Base-by-base conservation (phyloP, 495 filamentous ascomycete genomes). In the Aspergillus olivimuriae region DNA sequence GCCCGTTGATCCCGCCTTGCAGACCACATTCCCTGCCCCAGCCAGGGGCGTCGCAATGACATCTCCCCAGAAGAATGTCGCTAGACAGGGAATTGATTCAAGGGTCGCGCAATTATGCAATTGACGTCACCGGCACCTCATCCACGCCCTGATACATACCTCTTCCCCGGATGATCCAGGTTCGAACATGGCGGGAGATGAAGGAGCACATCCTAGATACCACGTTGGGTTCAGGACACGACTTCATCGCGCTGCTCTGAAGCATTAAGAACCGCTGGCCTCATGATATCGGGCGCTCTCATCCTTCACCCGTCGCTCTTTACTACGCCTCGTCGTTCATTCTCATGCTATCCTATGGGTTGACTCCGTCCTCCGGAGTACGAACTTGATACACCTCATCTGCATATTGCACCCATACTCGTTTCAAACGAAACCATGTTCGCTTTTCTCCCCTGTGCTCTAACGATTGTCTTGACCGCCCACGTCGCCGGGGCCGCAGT, bases 401-500 rank as follows among this genome's bases (percentile, higher is more conserved):
- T n/a, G n/a, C n/a, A n/a, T n/a, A n/a, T n/a, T n/a, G n/a, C n/a
- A n/a, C n/a, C n/a, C n/a, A n/a, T n/a, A n/a, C n/a, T n/a, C n/a
- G n/a, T n/a, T n/a, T n/a, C n/a, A n/a, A n/a, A n/a, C n/a, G n/a
- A n/a, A 28, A 28, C 24, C 5, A 28, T 28, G 24, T 6, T 28
- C 24, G 5, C 24, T 11, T 28, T 28, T 6, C 11, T 11, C 11
- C 24, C 24, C 12, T 42, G 43, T 24, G 15, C 17, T 32, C 31
- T 44, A 16, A 43, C 50, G 12, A 39, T 50, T 21, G 56, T 56
- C 17, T n/a, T n/a, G 55, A 39, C 39, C 68, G 23, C 55, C 60
- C 39, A 52, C 53, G 30, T 50, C 19, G 44, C 48, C 0, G 60
- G 55, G 26, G 44, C 41, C 41, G 66, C 66, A 15, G 57, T 74